Evolutionary conservation across 2,329 filamentous ascomycete genomes (phyloP).

Genomic region (Sarocladiaceae sp.): DNA sequence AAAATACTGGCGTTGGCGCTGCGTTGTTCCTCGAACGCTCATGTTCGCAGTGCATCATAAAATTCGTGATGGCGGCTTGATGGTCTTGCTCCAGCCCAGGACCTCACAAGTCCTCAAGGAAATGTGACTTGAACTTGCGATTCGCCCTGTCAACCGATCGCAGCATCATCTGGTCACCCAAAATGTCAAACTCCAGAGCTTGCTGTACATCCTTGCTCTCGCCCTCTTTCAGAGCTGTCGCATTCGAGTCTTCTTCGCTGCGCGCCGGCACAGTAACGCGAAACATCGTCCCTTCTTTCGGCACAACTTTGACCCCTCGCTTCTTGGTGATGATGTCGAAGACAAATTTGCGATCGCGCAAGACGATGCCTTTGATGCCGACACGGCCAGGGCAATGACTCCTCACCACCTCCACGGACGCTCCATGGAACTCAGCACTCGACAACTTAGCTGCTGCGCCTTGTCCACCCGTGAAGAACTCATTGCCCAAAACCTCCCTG

Average conservation of each 20-base stretch:
- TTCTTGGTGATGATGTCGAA: constrained; percentile 77
- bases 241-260: constrained; percentile 13
- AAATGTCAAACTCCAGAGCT: constrained; percentile 70
- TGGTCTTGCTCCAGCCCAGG: neutral
- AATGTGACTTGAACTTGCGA: constrained; percentile 87
- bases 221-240: constrained; percentile 17
- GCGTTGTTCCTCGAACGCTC: no score
- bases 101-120: constrained; percentile 52
- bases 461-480: constrained; percentile 51
- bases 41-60: no score
- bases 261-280: constrained; percentile 62
- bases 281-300: constrained; percentile 89
- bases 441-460: constrained; percentile 68
- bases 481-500: constrained; percentile 69
- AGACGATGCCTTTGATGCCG: constrained; percentile 79
- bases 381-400: constrained; percentile 79
- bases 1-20: no score
- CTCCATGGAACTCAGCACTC: constrained; percentile 89
- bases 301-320: constrained; percentile 71
- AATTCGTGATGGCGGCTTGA: no score
- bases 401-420: constrained; percentile 74
- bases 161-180: constrained; percentile 82
- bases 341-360: constrained; percentile 81
- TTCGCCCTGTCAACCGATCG: constrained; percentile 81
- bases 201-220: constrained; percentile 13